Evolutionary conservation across 345 rosid species (phyloP), one percentile per base, ranked within the genome.

Genomic region (Citrus inodora): DNA sequence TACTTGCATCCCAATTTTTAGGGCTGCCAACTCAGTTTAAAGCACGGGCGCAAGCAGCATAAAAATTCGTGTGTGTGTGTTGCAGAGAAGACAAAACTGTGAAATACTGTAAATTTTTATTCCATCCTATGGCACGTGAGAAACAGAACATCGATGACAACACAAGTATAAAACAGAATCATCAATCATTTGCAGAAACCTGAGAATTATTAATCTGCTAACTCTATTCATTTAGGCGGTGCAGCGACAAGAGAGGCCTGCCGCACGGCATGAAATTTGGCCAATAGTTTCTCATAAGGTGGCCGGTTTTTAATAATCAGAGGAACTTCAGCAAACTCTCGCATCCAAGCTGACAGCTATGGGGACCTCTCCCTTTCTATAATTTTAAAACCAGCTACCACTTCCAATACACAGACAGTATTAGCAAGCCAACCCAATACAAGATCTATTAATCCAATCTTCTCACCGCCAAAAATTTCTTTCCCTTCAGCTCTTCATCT

Each of bases 381-480:
- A 14, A 85, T 3, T 63, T 80, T 79, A 7, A 65, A 10, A n/a
- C 80, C 80, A 24, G 3, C 51, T 2, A 30, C 5, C 60, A 84
- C 81, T 65, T 87, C 83, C 7, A 82, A 21, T 2, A 84, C 79
- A 63, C 65, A 42, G 30, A 76, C 35, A 76, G 74, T 33, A 60
- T 78, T 67, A n/a, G 78, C 76, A 30, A 84, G 81, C 86, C 86
- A 84, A 21, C 90, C 88, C 2, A 87, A 27, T 2, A 77, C 86
- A 60, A 85, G 61, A 77, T 85, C 90, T 0, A 61, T 73, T 8
- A 82, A 21, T 27, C 88, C 90, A 9, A 85, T 76, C 75, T 7
- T 59, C 10, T 87, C 88, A 17, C 86, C 90, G 1, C 85, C 83
- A 9, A 84, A 85, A 82, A 85, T 73, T 81, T 84, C 73, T 83